Percentiles rank a stretch among this genome's conserved stretches.
phyloP scores from a whole-genome alignment of 2,329 filamentous ascomycete species.

The Coniochaeta prunicola region DNA sequence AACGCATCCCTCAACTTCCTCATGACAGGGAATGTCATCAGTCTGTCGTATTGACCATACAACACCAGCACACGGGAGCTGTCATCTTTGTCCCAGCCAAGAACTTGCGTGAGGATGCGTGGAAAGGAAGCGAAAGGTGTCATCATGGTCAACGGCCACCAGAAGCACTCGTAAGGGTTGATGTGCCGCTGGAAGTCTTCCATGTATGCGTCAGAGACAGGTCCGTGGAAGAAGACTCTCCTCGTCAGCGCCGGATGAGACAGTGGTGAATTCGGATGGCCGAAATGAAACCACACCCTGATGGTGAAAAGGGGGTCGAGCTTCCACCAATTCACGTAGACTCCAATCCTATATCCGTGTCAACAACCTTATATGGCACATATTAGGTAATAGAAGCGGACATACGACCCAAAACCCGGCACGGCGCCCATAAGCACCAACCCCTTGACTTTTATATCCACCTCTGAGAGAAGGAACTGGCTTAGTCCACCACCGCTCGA shows the following conservation, averaged over 20 bases:
- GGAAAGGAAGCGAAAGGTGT: constrained; percentile 31
- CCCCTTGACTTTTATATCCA: constrained; percentile 30
- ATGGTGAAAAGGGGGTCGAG: constrained; percentile 41
- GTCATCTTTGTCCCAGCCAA: constrained; percentile 15
- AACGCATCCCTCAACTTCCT: constrained; percentile 30
- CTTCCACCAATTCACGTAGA: constrained; percentile 37
- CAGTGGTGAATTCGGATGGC: constrained; percentile 44
- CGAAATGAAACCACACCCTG: constrained; percentile 35
- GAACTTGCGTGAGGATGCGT: constrained; percentile 30
- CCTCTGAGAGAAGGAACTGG: constrained; percentile 39
- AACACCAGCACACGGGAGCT: constrained; percentile 29
- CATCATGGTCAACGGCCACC: constrained; percentile 44
- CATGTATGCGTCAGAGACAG: constrained; percentile 31
- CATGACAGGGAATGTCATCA: constrained; percentile 31
- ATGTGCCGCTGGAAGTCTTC: constrained; percentile 32
- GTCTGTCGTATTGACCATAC: constrained; percentile 29
- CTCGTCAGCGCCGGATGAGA: constrained; percentile 40
- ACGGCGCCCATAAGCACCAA: constrained; percentile 39
- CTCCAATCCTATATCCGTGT: constrained; percentile 18
- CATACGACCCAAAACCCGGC: constrained; percentile 40
- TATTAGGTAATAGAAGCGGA: constrained; percentile 5
- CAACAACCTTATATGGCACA: constrained; percentile 2
- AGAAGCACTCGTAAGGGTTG: constrained; percentile 42
- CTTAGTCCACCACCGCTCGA: constrained; percentile 42
- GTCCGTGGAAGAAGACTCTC: constrained; percentile 41